Conservation (phyloP, 805 yeast species). For the Pichia membranifaciens region DNA sequence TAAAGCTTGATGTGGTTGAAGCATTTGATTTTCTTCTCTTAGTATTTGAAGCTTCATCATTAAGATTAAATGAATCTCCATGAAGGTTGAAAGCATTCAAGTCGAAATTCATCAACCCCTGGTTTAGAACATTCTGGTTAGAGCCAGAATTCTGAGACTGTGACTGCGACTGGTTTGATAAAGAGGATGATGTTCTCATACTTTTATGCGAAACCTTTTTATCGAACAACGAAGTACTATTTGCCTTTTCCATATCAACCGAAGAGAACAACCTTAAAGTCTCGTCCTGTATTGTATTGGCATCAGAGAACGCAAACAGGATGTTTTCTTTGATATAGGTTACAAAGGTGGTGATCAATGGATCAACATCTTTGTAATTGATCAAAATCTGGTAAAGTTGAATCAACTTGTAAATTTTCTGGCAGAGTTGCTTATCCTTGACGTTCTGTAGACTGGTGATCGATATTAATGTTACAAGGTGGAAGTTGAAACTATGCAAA, state of each 20-base stretch:
- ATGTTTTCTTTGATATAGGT: constrained; percentile 19
- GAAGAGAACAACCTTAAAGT: constrained; percentile 23
- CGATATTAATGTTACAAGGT: constrained; percentile 25
- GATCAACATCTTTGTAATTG: constrained; percentile 22
- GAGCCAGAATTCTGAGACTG: neutral
- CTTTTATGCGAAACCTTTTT: constrained; percentile 13
- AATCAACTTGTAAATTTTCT: constrained; percentile 17
- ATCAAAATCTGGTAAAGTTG: constrained; percentile 24
- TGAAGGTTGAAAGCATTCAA: constrained; percentile 27
- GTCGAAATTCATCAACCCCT: constrained; percentile 19
- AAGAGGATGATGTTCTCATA: neutral
- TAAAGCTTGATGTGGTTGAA: constrained; percentile 23
- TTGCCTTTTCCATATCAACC: constrained; percentile 4
- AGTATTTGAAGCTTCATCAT: constrained; percentile 10
- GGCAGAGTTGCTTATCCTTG: constrained; percentile 12
- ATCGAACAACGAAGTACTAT: constrained; percentile 20
- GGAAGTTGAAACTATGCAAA: constrained; percentile 30
- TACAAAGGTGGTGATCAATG: constrained; percentile 17
- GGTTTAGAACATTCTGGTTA: neutral
- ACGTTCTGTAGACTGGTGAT: constrained; percentile 20
- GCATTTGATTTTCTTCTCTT: constrained; percentile 24
- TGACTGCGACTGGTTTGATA: neutral
- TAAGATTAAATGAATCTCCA: constrained; percentile 15
- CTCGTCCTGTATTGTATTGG: constrained; percentile 15
- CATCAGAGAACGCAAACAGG: constrained; percentile 12